Evolutionary conservation across 306 rosid species (phyloP).

Genomic region (Vicia villosa): DNA sequence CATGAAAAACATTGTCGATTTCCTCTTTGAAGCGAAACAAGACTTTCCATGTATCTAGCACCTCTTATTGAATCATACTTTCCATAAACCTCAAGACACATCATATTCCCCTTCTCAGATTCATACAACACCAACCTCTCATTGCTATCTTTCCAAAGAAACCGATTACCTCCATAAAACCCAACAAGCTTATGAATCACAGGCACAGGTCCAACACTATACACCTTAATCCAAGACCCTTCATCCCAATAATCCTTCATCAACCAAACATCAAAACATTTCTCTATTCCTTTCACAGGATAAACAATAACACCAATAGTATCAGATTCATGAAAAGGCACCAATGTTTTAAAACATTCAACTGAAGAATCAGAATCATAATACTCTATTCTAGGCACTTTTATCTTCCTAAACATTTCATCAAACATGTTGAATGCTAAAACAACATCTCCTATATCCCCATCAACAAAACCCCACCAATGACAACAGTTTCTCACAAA

Average conservation of each 20-base stretch:
- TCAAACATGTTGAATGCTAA: slow-evolving; percentile 34
- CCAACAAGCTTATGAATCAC: slow-evolving; percentile 36
- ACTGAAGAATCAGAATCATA: not conserved
- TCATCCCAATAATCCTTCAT: slow-evolving; percentile 38
- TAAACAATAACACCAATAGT: slow-evolving; percentile 26
- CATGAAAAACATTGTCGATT: slow-evolving; percentile 16
- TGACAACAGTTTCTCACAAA: slow-evolving; percentile 31
- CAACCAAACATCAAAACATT: slow-evolving; percentile 36
- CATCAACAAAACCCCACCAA: slow-evolving; percentile 37
- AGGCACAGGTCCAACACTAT: slow-evolving; percentile 28
- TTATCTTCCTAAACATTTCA: slow-evolving; percentile 36
- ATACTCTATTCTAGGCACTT: slow-evolving; percentile 14
- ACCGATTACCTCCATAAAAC: slow-evolving; percentile 23
- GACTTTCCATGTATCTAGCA: slow-evolving; percentile 32
- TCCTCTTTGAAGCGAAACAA: slow-evolving; percentile 32
- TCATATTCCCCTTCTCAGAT: not conserved
- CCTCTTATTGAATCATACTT: slow-evolving; percentile 35
- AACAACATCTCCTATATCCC: slow-evolving; percentile 14
- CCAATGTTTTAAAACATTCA: slow-evolving; percentile 16
- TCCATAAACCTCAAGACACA: slow-evolving; percentile 38
- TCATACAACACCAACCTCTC: slow-evolving; percentile 22
- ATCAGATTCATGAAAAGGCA: slow-evolving; percentile 22
- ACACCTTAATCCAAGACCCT: slow-evolving; percentile 42
- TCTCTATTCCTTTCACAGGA: slow-evolving; percentile 15
- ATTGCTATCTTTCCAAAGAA: slow-evolving; percentile 33